These are phyloP conservation scores for Leptomonas seymouri DNA, from an alignment of 208 protist genomes.

Conservation along the genomic window DNA sequence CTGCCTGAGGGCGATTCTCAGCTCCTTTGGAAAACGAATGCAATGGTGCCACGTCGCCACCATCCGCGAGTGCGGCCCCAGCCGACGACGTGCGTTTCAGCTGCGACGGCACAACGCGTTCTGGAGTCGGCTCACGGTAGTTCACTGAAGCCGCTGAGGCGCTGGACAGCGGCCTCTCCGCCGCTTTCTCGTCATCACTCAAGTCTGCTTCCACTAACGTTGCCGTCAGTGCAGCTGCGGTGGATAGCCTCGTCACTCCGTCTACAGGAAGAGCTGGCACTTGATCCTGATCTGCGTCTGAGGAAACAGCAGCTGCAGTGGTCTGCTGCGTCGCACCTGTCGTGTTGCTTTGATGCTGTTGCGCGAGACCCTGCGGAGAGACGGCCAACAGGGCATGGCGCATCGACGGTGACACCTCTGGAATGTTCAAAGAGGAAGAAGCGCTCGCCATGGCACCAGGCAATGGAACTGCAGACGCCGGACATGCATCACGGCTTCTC, in stretches of 20 bases:
- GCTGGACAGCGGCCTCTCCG: not conserved
- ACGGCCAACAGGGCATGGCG: not conserved
- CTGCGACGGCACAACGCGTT: not conserved
- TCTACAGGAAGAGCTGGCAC: too few species aligned
- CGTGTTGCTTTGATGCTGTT: not conserved
- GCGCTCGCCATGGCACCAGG: conserved; percentile 3
- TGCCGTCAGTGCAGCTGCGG: not conserved
- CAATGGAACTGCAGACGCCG: not conserved
- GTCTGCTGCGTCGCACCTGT: not conserved
- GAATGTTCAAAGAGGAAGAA: conserved; percentile 12
- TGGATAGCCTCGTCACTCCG: not conserved
- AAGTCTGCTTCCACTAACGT: not conserved
- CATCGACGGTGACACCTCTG: conserved; percentile 2
- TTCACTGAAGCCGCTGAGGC: conserved; percentile 10
- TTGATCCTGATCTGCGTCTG: not conserved
- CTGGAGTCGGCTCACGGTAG: conserved; percentile 22
- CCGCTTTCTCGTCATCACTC: not conserved
- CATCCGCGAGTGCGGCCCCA: too few species aligned
- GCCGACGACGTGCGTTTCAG: not conserved
- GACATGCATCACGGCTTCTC: not conserved
- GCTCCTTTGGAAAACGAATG: too few species aligned
- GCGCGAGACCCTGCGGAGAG: not conserved
- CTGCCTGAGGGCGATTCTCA: too few species aligned
- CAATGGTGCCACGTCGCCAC: too few species aligned
- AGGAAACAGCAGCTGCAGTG: not conserved